phyloP scores from a whole-genome alignment of 495 filamentous ascomycete genomes.

The Talaromyces ruber region DNA sequence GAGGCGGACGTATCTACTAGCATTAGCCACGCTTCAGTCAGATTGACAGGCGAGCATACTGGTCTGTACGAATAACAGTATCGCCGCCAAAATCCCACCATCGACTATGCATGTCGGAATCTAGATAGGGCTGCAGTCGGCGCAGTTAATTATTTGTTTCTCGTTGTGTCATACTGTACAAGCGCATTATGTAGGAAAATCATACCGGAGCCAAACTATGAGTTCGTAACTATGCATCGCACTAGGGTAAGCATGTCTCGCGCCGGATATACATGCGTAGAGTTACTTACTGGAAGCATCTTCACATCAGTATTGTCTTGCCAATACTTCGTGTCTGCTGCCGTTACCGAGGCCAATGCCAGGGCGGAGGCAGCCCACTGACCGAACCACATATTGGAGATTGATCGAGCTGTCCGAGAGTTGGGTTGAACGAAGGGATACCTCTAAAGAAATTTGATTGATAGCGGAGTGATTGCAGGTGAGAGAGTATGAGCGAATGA shows the following conservation, averaged over 20 bases:
- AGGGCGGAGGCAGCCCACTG: constrained; percentile 1
- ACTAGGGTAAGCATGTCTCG: background rate
- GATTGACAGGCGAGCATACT: constrained; percentile 42
- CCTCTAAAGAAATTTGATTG: background rate
- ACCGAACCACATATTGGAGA: constrained; percentile 3
- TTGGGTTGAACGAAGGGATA: background rate
- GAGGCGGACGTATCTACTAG: constrained; percentile 75
- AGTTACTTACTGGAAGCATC: constrained; percentile 42
- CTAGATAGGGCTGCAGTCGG: constrained; percentile 72
- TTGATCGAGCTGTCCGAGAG: background rate
- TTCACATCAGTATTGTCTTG: constrained; percentile 30
- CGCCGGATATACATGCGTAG: background rate
- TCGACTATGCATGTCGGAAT: constrained; percentile 96
- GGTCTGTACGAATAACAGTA: constrained; percentile 85
- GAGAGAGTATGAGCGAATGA: background rate
- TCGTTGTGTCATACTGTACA: background rate
- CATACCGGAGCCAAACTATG: constrained; percentile 55
- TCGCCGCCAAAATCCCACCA: constrained; percentile 99
- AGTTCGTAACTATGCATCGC: constrained; percentile 55
- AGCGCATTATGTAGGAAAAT: background rate
- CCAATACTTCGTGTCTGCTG: background rate
- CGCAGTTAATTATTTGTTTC: background rate
- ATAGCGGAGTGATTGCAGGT: background rate
- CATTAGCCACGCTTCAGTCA: background rate
- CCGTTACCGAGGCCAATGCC: background rate